These are phyloP conservation scores for Platanus orientalis DNA, from an alignment of 164 flowering plant species.

Conservation along the genomic window DNA sequence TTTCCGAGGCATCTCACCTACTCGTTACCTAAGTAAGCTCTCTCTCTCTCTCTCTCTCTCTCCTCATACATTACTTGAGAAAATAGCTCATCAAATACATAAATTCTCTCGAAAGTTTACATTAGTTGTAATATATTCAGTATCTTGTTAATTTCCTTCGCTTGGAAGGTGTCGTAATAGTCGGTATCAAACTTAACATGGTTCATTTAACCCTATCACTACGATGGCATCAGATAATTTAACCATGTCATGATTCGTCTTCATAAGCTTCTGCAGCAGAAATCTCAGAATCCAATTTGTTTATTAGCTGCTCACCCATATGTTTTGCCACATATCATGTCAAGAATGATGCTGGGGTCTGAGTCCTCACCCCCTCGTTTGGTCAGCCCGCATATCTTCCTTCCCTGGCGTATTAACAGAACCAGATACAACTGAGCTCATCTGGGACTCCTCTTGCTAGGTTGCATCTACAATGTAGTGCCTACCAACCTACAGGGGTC, in stretches of 20 bases:
- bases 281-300: slow-evolving; percentile 78
- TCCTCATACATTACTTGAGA: too few species aligned
- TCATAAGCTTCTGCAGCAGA: slow-evolving; percentile 79
- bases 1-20: slow-evolving; percentile 80
- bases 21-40: slow-evolving; percentile 70
- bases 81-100: too few species aligned
- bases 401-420: slow-evolving; percentile 73
- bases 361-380: slow-evolving; percentile 85
- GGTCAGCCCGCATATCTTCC: slow-evolving; percentile 71
- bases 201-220: neutral
- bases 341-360: slow-evolving; percentile 85
- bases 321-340: slow-evolving; percentile 87
- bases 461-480: slow-evolving; percentile 94
- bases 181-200: neutral
- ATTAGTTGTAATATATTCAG: too few species aligned
- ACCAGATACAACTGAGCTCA: slow-evolving; percentile 84
- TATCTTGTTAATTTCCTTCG: too few species aligned
- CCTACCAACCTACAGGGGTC: slow-evolving; percentile 86
- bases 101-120: too few species aligned
- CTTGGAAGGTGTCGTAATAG: too few species aligned
- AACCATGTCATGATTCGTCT: slow-evolving; percentile 28
- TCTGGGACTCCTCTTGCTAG: slow-evolving; percentile 86
- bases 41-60: slow-evolving; percentile 18
- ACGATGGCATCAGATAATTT: neutral
- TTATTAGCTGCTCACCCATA: slow-evolving; percentile 65